Base-by-base conservation (phyloP, 2,329 filamentous ascomycete genomes). In the Rhynchosporium agropyri region DNA sequence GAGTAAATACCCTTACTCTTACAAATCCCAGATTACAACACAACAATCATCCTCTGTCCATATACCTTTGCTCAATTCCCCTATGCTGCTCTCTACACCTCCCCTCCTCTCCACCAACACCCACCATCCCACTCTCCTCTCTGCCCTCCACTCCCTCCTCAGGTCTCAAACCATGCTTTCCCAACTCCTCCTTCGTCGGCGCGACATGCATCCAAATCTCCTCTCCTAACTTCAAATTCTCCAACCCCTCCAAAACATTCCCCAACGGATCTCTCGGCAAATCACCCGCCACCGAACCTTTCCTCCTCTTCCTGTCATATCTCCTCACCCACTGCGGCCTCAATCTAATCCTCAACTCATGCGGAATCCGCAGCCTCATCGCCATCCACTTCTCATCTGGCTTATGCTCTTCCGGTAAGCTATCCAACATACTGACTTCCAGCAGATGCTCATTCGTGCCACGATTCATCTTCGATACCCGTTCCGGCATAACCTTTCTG, bases 371-470 rank as follows among this genome's bases (percentile, higher is more conserved):
- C 56, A 89, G 76, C 50, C 82, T 76, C 50, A 81, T 78, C 0
- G 83, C 86, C 42, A 84, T 83, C 77, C 79, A 87, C 70, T 84
- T 84, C 26, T 85, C 78, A 29, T 82, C 76, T 0, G 86, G 86
- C 53, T 79, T 80, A 65, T 85, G 79, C 57, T 82, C 80, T 15
- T 76, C 75, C 15, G 82, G 81, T 36, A 87, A 72, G 12, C 80
- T 73, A 15, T 81, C 78, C 1, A 76, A 71, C 7, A 62, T 65
- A 58, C 76, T 70, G n/a, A 72, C 68, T 48, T 78, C 72, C 12
- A 87, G 73, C 2, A 87, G 73, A 12, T 78, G 75, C 70, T 88
- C 84, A 61, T 83, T 79, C 2, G 78, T 78, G 76, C 85, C 83
- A 8, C 77, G 79, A 61, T 78, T 80, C 65, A 83, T 81, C 62